These are phyloP conservation scores for Wickerhamomyces alni DNA, from an alignment of 805 yeast genomes.

Conservation along the genomic window DNA sequence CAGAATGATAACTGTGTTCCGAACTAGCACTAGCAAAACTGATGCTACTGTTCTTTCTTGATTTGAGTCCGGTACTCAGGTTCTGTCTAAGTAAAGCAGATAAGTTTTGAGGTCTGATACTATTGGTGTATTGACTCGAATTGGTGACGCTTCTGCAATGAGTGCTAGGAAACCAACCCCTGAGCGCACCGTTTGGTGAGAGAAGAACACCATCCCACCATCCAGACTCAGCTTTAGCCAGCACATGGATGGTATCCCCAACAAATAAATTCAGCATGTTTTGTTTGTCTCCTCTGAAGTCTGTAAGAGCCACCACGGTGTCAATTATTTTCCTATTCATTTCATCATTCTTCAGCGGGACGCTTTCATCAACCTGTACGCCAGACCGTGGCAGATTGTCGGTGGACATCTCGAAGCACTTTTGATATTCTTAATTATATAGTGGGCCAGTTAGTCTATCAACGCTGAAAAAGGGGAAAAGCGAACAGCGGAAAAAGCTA, in stretches of 20 bases:
- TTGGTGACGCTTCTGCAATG: conserved; percentile 35
- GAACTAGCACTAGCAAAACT: conserved; percentile 43
- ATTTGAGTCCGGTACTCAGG: conserved; percentile 19
- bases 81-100: conserved; percentile 20
- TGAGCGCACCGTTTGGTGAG: conserved; percentile 26
- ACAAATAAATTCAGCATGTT: conserved; percentile 45
- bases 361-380: too few relatives aligned
- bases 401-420: too few relatives aligned
- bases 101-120: conserved; percentile 12
- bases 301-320: conserved; percentile 53
- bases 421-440: too few relatives aligned
- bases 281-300: conserved; percentile 46
- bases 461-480: too few relatives aligned
- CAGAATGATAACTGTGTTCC: conserved; percentile 24
- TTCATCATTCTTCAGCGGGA: conserved; percentile 1
- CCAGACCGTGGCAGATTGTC: too few relatives aligned
- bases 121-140: conserved; percentile 1
- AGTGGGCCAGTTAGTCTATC: too few relatives aligned
- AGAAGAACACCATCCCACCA: conserved; percentile 84
- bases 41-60: conserved; percentile 42
- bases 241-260: conserved; percentile 70
- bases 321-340: conserved; percentile 38
- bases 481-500: too few relatives aligned
- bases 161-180: conserved; percentile 86
- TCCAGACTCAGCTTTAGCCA: conserved; percentile 55